These are phyloP conservation scores for Tetradesmus lagerheimii DNA, from an alignment of 139 green algal species.

Conservation along the genomic window DNA sequence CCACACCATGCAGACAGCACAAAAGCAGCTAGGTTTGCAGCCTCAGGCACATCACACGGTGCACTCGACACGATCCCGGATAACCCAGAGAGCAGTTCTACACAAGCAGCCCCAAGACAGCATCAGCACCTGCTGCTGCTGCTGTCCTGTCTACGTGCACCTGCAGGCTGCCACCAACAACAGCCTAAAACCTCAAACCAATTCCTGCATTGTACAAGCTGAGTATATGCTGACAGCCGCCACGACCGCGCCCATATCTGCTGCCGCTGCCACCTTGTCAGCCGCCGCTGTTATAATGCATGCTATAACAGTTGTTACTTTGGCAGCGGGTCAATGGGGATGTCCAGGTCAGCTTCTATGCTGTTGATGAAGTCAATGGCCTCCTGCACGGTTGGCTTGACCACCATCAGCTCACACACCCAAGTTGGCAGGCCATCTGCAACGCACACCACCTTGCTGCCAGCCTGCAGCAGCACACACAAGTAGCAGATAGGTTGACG, in stretches of 20 bases:
- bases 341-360: conserved; percentile 64
- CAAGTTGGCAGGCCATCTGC: conserved; percentile 91
- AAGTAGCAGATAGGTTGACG: too few relatives aligned
- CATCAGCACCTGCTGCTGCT: not conserved
- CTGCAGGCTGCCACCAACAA: too few relatives aligned
- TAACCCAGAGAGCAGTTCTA: too few relatives aligned
- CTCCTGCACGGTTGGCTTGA: conserved; percentile 73
- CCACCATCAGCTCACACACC: conserved; percentile 82
- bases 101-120: too few relatives aligned
- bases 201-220: too few relatives aligned
- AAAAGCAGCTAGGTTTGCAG: too few relatives aligned
- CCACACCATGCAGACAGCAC: too few relatives aligned
- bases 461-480: conserved; percentile 18
- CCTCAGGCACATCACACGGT: too few relatives aligned
- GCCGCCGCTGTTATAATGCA: not conserved
- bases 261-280: not conserved
- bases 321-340: conserved; percentile 41
- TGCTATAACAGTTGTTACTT: not conserved
- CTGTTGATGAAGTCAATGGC: conserved; percentile 78
- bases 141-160: not conserved
- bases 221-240: too few relatives aligned
- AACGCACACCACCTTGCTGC: conserved; percentile 64
- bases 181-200: too few relatives aligned
- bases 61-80: too few relatives aligned
- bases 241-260: too few relatives aligned